These are phyloP conservation scores for Lactarius sp. DNA, from an alignment of 768 basidiomycete species.

Conservation along the genomic window DNA sequence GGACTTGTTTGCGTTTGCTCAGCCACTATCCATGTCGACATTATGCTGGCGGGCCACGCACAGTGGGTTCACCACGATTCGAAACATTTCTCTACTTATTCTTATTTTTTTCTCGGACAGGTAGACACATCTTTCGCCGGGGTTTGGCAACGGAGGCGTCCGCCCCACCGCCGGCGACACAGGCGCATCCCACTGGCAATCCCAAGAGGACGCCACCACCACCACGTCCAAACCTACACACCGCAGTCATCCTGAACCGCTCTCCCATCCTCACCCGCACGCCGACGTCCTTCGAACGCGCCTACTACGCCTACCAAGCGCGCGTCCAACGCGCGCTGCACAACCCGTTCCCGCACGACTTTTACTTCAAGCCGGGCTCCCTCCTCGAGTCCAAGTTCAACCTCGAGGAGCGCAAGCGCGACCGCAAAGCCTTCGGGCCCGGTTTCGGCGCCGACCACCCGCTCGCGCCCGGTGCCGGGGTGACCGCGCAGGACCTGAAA, in stretches of 20 bases:
- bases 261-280: constrained; percentile 71
- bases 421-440: constrained; percentile 68
- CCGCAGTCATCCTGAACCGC: constrained; percentile 73
- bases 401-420: constrained; percentile 67
- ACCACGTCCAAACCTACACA: constrained; percentile 36
- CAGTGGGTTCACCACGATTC: neutral
- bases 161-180: neutral
- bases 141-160: constrained; percentile 17
- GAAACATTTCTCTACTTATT: neutral
- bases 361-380: constrained; percentile 93
- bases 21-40: neutral
- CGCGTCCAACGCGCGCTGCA: constrained; percentile 80
- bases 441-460: constrained; percentile 38
- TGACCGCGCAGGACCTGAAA: constrained; percentile 21
- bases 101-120: neutral
- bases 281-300: constrained; percentile 67
- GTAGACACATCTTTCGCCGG: constrained; percentile 1
- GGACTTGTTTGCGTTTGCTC: neutral
- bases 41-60: neutral
- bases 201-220: neutral
- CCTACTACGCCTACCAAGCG: constrained; percentile 79
- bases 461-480: constrained; percentile 15
- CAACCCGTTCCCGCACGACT: constrained; percentile 83
- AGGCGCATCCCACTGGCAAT: neutral
- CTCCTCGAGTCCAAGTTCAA: constrained; percentile 77